Base-by-base conservation (phyloP, 495 filamentous ascomycete genomes). In the Lepraria neglecta region DNA sequence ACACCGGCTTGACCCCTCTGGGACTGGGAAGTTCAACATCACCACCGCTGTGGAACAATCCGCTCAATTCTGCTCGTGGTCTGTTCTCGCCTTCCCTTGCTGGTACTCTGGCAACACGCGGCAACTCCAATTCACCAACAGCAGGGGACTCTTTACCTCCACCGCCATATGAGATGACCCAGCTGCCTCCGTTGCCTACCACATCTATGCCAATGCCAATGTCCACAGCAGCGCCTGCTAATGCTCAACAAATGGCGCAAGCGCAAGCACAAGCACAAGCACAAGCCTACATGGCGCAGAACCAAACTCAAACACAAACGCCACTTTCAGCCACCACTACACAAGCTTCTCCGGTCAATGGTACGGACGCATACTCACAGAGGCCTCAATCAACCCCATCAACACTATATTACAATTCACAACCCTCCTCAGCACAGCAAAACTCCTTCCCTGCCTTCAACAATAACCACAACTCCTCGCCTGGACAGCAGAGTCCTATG, bases 341-440 rank as follows among this genome's bases (percentile, higher is more conserved):
- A 7, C 74, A 87, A n/a, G 80, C 84, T 6, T 78, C 83, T 14
- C 77, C 84, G 15, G 72, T 85, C n/a, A 77, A 82, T 31, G 76
- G 82, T 6, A 80, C 84, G 54, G 87, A 90, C 56, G 76, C 74
- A 11, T 91, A 87, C 66, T 76, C 74, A 56, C 68, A 82, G 45
- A 80, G 88, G 65, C 76, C 80, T 19, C 82, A 81, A 24, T 80
- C 84, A 33, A 84, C 81, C 3, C 79, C 82, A 14, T 60, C 76
- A 15, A 75, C 73, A 45, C 85, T 84, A 60, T 87, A 83, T 64
- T 79, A 78, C 54, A 59, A 78, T 1, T 78, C 80, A 9, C 78
- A 80, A n/a, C 75, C 80, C n/a, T 76, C 86, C n/a, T 78, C 84
- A 17, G 83, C 84, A 27, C 80, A 88, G 10, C 84, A 89, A 62